A percentile compares a stretch with the other conserved stretches of the same genome.
These are phyloP conservation scores for Buddleja alternifolia DNA, from an alignment of 257 asterid species.

Conservation along the genomic window DNA sequence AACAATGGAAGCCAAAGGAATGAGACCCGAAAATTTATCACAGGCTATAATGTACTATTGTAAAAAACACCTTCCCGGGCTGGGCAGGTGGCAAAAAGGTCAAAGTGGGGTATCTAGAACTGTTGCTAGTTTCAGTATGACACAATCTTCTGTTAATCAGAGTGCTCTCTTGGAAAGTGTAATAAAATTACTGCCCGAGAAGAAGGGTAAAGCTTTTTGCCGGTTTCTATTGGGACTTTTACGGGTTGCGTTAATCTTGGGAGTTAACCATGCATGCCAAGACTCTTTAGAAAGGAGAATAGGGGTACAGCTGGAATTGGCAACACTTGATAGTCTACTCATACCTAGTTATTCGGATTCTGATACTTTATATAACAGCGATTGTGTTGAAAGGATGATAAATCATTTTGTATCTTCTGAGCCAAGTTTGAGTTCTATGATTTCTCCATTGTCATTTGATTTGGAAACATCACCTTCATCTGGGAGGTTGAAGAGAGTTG, in stretches of 20 bases:
- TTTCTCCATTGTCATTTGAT: constrained; percentile 56
- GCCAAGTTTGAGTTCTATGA: constrained; percentile 38
- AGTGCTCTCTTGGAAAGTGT: constrained; percentile 69
- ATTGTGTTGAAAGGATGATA: constrained; percentile 80
- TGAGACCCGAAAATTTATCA: constrained; percentile 62
- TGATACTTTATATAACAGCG: constrained; percentile 79
- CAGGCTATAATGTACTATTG: constrained; percentile 85
- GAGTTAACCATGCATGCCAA: constrained; percentile 61
- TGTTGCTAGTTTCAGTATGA: constrained; percentile 86
- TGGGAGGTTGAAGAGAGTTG: constrained; percentile 66
- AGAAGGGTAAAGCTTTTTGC: constrained; percentile 80
- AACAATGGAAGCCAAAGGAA: constrained; percentile 75
- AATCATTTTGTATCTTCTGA: constrained; percentile 66
- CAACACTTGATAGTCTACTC: constrained; percentile 71
- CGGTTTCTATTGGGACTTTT: constrained; percentile 81
- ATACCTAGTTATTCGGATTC: constrained; percentile 90
- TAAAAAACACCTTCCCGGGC: constrained; percentile 83
- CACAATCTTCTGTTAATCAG: constrained; percentile 77
- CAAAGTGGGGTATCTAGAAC: constrained; percentile 60
- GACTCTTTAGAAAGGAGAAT: constrained; percentile 71
- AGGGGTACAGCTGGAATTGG: constrained; percentile 81
- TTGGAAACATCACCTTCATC: constrained; percentile 61
- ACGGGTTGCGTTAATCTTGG: constrained; percentile 82
- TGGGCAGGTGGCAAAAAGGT: constrained; percentile 87
- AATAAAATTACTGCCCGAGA: constrained; percentile 71